These are phyloP conservation scores for Neodidymelliopsis sp. DNA, from an alignment of 2,329 filamentous ascomycete species.

Conservation along the genomic window DNA sequence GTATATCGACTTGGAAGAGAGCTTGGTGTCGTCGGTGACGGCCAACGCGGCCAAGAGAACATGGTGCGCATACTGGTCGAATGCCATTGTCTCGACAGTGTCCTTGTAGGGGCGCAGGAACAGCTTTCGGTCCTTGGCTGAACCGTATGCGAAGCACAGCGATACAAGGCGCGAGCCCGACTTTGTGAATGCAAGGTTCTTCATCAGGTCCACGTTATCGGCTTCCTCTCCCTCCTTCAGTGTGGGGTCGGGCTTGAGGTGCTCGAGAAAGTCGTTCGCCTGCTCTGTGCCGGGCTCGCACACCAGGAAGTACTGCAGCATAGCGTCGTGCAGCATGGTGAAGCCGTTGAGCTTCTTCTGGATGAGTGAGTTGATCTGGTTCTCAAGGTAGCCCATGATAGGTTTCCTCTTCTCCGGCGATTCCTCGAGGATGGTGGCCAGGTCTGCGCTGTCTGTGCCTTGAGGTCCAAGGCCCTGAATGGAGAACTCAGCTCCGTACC, in stretches of 20 bases:
- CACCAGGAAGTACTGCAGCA: constrained; percentile 94
- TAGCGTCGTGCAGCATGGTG: constrained; percentile 96
- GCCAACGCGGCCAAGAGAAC: constrained; percentile 88
- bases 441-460: constrained; percentile 66
- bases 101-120: constrained; percentile 91
- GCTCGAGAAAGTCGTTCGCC: constrained; percentile 84
- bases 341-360: constrained; percentile 98
- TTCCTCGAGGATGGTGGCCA: constrained; percentile 75
- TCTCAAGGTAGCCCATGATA: constrained; percentile 84
- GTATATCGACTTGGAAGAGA: constrained; percentile 85
- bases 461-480: constrained; percentile 68
- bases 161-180: constrained; percentile 84
- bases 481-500: constrained; percentile 94
- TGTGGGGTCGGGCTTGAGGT: constrained; percentile 89
- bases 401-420: constrained; percentile 85
- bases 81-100: constrained; percentile 83
- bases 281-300: constrained; percentile 80
- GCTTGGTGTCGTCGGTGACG: constrained; percentile 91
- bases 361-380: constrained; percentile 88
- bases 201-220: constrained; percentile 71
- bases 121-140: constrained; percentile 90
- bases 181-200: constrained; percentile 95
- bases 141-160: constrained; percentile 81
- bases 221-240: constrained; percentile 61
- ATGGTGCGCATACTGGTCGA: constrained; percentile 78